Evolutionary conservation across 495 filamentous ascomycete genomes (phyloP).

Genomic region (Lophiostoma macrostomum): DNA sequence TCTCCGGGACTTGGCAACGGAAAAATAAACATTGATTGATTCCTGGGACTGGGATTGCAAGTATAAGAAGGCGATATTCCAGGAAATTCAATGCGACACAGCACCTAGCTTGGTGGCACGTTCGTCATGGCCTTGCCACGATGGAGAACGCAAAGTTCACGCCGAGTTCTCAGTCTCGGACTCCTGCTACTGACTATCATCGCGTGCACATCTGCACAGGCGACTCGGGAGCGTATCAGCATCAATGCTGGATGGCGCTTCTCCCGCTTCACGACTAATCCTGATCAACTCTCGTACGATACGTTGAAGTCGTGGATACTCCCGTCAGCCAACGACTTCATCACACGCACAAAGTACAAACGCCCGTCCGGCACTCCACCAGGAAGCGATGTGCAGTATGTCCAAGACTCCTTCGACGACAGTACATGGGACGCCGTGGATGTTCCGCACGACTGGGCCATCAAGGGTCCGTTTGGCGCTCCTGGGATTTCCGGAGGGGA

Average conservation of each 20-base stretch:
- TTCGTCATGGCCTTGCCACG: no score
- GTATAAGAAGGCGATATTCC: no score
- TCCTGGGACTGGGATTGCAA: no score
- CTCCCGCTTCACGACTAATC: conserved; percentile 41
- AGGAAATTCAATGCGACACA: no score
- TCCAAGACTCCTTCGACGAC: conserved; percentile 42
- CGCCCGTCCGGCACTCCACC: conserved; percentile 37
- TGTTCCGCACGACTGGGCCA: conserved; percentile 52
- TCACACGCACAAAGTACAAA: conserved; percentile 35
- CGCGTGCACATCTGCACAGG: no score
- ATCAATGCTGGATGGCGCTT: conserved; percentile 43
- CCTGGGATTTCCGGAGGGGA: conserved; percentile 53
- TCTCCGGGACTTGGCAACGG: no score
- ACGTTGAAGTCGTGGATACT: conserved; percentile 44
- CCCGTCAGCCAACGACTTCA: conserved; percentile 44
- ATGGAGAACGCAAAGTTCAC: no score
- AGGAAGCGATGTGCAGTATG: conserved; percentile 36
- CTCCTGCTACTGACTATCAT: no score
- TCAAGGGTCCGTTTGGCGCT: conserved; percentile 34
- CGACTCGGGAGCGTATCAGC: conserved; percentile 36
- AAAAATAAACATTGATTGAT: no score
- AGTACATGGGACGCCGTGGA: conserved; percentile 40
- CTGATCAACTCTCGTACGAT: conserved; percentile 41
- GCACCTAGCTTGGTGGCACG: no score
- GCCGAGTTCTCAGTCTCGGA: no score